Base-by-base conservation (phyloP, 139 green algal species). In the Chlamydomonas sphaeroides region DNA sequence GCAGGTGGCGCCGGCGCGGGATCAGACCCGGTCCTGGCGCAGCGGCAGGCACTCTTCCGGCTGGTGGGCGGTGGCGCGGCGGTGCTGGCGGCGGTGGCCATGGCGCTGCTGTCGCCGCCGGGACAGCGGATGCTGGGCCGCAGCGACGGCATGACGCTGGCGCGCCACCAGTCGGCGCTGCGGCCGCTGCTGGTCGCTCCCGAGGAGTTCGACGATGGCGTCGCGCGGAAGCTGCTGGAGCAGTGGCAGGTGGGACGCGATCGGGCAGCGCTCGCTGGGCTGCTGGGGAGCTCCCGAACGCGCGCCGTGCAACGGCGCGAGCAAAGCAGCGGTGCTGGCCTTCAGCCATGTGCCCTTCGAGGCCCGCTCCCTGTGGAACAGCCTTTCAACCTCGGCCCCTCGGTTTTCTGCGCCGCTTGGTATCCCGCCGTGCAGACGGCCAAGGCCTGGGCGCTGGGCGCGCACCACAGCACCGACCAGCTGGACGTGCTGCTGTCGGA, bases 381-480 rank as follows among this genome's bases (percentile, higher is more conserved):
- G n/a, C n/a, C n/a, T n/a, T n/a, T n/a, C n/a, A n/a, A n/a, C n/a
- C n/a, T n/a, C n/a, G n/a, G n/a, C n/a, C n/a, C n/a, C n/a, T n/a
- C n/a, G n/a, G n/a, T n/a, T n/a, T n/a, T n/a, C n/a, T n/a, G n/a
- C n/a, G n/a, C n/a, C n/a, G n/a, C 48, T 56, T 56, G 48, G 11
- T 30, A 15, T 5, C 10, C 56, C 5, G 17, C 56, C 56, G 17
- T n/a, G 71, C 87, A 96, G 91, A 78, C 56, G 17, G 90, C 85
- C 18, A 96, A 96, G 84, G 81, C 89, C 18, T 67, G 78, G n/a
- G 93, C 88, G 1, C 84, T 96, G 84, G 93, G 93, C 0, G 84
- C 92, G 0, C 35, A 68, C 20, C 86, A 94, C 61, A 65, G 83
- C 14, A 79, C 61, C 1, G 41, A 56, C 2, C 33, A 56, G n/a